Conservation (phyloP, 805 yeast genomes). For the Pichia manshurica region DNA sequence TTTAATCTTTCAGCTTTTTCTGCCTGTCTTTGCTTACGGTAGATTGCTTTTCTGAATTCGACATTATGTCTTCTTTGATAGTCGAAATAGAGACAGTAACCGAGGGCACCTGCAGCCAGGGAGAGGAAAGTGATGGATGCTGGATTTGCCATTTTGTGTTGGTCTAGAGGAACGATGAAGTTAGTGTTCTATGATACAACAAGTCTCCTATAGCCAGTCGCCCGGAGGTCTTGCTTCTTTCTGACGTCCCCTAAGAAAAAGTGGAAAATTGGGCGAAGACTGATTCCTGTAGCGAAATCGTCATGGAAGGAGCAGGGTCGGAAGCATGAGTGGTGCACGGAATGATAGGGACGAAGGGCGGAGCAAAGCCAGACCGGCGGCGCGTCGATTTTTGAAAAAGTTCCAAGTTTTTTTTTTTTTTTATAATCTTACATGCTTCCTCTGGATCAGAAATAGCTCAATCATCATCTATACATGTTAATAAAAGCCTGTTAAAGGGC, state of each 20-base stretch:
- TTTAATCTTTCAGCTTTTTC: conserved; percentile 49
- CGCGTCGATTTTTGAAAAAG: not conserved
- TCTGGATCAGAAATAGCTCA: no score
- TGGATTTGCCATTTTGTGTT: conserved; percentile 12
- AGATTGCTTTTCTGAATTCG: conserved; percentile 73
- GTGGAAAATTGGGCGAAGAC: conserved; percentile 1
- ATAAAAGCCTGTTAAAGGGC: no score
- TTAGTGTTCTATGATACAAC: not conserved
- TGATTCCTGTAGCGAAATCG: not conserved
- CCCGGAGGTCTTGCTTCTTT: not conserved
- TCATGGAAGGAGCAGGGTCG: not conserved
- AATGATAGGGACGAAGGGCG: conserved; percentile 1
- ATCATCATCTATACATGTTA: no score
- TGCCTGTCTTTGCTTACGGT: conserved; percentile 57
- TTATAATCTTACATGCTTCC: no score
- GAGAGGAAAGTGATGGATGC: conserved; percentile 21
- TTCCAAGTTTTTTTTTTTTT: no score
- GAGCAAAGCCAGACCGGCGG: not conserved
- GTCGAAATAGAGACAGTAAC: conserved; percentile 87
- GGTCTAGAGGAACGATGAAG: not conserved
- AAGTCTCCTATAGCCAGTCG: no score
- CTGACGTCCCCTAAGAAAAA: not conserved
- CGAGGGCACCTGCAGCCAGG: conserved; percentile 46
- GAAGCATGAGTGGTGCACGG: conserved; percentile 2
- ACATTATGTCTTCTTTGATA: conserved; percentile 79